A percentile compares a stretch with the other conserved stretches of the same genome.
Conservation (phyloP, 768 basidiomycete genomes). For the Lentinus tigrinus region DNA sequence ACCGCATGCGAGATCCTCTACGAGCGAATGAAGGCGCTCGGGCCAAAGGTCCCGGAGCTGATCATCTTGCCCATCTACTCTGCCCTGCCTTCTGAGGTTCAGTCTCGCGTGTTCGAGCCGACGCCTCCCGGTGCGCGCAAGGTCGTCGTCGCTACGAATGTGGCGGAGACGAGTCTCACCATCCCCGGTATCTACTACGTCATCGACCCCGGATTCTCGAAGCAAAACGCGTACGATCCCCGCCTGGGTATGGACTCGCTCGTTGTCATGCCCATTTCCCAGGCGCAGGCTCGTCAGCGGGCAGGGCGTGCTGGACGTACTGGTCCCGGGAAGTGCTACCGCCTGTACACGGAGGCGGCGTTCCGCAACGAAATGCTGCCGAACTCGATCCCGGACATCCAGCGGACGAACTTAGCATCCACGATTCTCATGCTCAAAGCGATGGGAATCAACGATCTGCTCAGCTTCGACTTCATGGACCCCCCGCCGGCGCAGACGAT, state of each 20-base stretch:
- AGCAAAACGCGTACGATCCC: constrained; percentile 98
- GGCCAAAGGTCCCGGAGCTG: constrained; percentile 97
- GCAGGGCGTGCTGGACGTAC: constrained; percentile 97
- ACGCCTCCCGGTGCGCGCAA: constrained; percentile 98
- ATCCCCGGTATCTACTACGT: constrained; percentile 99
- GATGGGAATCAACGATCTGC: constrained; percentile 97
- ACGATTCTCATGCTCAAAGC: constrained; percentile 97
- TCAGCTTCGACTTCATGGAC: constrained; percentile 99
- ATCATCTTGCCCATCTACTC: constrained; percentile 98
- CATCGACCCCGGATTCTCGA: constrained; percentile 97
- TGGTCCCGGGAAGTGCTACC: constrained; percentile 97
- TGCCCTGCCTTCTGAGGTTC: constrained; percentile 95
- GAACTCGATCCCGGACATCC: constrained; percentile 96
- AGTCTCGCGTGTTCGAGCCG: constrained; percentile 96
- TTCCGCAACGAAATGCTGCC: constrained; percentile 99
- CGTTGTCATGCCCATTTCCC: constrained; percentile 98
- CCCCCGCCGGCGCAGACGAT: constrained; percentile 96
- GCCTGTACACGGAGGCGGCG: constrained; percentile 96
- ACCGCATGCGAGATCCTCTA: constrained; percentile 95
- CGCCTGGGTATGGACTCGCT: constrained; percentile 98
- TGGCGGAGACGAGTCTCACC: constrained; percentile 97
- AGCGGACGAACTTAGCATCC: constrained; percentile 86
- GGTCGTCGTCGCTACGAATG: constrained; percentile 99
- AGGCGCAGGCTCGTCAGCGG: constrained; percentile 95
- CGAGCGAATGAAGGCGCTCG: constrained; percentile 98